phyloP scores from a whole-genome alignment of 1,284 basidiomycete species.

The Flammula alnicola region DNA sequence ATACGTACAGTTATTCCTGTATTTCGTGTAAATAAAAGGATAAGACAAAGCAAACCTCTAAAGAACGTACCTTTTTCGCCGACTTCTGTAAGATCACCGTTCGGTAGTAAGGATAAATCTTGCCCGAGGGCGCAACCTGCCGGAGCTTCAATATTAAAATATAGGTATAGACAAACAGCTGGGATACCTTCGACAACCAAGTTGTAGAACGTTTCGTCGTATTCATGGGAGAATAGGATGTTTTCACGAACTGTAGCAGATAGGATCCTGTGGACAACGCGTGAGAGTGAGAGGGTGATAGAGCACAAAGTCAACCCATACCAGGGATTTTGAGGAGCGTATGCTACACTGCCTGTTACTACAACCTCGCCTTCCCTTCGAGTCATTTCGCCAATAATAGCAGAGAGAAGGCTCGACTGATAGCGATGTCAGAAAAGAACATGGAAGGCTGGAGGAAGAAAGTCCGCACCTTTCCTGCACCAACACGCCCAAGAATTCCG shows the following conservation, averaged over 20 bases:
- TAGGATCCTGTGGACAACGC: slow-evolving; percentile 67
- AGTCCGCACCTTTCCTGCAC: slow-evolving; percentile 85
- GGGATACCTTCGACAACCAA: slow-evolving; percentile 72
- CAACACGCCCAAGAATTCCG: slow-evolving; percentile 88
- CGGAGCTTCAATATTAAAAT: no score
- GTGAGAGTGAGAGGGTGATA: slow-evolving; percentile 3
- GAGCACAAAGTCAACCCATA: slow-evolving; percentile 33
- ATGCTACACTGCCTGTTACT: slow-evolving; percentile 81
- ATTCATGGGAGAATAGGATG: slow-evolving; percentile 89
- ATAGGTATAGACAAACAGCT: slow-evolving; percentile 5
- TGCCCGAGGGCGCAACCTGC: slow-evolving; percentile 84
- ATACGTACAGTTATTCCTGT: no score
- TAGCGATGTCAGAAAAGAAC: not conserved
- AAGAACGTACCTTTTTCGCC: slow-evolving; percentile 75
- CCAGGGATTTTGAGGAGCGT: slow-evolving; percentile 92
- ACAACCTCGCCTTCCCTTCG: slow-evolving; percentile 75
- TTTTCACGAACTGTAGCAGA: slow-evolving; percentile 87
- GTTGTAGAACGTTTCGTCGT: slow-evolving; percentile 79
- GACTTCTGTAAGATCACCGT: slow-evolving; percentile 80
- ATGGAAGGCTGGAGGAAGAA: slow-evolving; percentile 10
- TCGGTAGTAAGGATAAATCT: slow-evolving; percentile 77
- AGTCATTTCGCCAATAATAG: slow-evolving; percentile 89
- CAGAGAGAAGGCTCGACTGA: slow-evolving; percentile 73
- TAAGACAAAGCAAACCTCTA: no score
- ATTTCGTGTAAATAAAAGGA: no score